phyloP scores from a whole-genome alignment of 306 rosid species.

The Crotalaria pallida region DNA sequence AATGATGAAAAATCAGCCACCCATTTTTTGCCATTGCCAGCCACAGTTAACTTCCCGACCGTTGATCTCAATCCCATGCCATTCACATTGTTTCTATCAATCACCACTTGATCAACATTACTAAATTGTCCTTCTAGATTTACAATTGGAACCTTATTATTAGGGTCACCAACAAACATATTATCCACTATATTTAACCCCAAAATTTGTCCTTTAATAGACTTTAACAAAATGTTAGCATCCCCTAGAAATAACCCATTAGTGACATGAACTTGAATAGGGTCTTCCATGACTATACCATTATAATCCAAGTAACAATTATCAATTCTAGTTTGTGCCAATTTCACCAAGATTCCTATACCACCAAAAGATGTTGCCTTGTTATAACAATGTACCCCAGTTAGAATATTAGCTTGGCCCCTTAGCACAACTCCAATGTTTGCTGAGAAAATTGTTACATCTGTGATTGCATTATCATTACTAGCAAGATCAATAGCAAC shows the following conservation, averaged over 20 bases:
- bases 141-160: conserved; percentile 43
- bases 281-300: conserved; percentile 65
- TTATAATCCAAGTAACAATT: conserved; percentile 65
- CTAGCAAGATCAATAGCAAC: conserved; percentile 43
- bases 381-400: conserved; percentile 65
- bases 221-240: conserved; percentile 48
- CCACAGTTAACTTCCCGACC: conserved; percentile 39
- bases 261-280: conserved; percentile 68
- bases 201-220: conserved; percentile 45
- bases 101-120: conserved; percentile 53
- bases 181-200: conserved; percentile 57
- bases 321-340: conserved; percentile 51
- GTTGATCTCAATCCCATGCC: conserved; percentile 63
- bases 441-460: conserved; percentile 49
- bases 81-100: conserved; percentile 54
- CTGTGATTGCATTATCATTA: conserved; percentile 44
- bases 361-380: conserved; percentile 60
- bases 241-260: conserved; percentile 62
- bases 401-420: conserved; percentile 61
- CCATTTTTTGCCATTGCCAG: conserved; percentile 51
- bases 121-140: conserved; percentile 46
- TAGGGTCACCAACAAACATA: conserved; percentile 49
- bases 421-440: conserved; percentile 51
- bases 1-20: conserved; percentile 46
- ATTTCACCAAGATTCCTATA: conserved; percentile 54